Base-by-base conservation (phyloP, 371 early-diverging fungal genomes). In the Circinella minor region DNA sequence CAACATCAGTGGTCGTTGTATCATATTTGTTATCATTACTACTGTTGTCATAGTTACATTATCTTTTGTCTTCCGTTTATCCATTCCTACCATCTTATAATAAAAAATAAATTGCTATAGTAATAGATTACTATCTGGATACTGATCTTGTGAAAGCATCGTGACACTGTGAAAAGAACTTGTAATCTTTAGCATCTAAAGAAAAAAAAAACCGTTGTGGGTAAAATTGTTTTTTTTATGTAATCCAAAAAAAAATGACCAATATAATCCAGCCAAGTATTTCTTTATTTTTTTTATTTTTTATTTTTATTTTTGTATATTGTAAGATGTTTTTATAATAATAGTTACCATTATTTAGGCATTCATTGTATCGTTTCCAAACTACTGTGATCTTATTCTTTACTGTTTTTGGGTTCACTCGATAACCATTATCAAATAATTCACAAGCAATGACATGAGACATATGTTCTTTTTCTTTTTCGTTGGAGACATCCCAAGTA, bases 81-180 rank as follows among this genome's bases (percentile, higher is more conserved):
- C 57, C 57, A 57, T 57, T 15, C 54, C 43, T 11, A 43, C 43
- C 11, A 43, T 43, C 11, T 9, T 11, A 43, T 9, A 9, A 43
- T 43, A 9, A 43, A 43, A 9, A 43, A 9, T 11, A 2, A 9
- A 2, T 43, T 43, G 11, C 11, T 11, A 43, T 43, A 9, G 11
- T 43, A 9, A 43, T 3, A 6, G 27, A 43, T 43, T 43, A 18
- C 15, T 54, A 18, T 54, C 54, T 54, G 27, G 10, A 9, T 34
- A 27, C 20, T 34, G 57, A 57, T 57, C 57, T 57, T 57, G 57
- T 57, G 57, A 57, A 57, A 7, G 57, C 57, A 34, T 18, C 36
- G 57, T 57, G 57, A 27, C 57, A 57, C 6, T 34, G 6, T 11
- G 20, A 0, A n/a, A 27, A 57, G 36, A 57, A 57, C 57, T 18